Evolutionary conservation across 352 stramenopile species (phyloP), one percentile per base, ranked within the genome.

Genomic region (Thalassiosira mediterranea): DNA sequence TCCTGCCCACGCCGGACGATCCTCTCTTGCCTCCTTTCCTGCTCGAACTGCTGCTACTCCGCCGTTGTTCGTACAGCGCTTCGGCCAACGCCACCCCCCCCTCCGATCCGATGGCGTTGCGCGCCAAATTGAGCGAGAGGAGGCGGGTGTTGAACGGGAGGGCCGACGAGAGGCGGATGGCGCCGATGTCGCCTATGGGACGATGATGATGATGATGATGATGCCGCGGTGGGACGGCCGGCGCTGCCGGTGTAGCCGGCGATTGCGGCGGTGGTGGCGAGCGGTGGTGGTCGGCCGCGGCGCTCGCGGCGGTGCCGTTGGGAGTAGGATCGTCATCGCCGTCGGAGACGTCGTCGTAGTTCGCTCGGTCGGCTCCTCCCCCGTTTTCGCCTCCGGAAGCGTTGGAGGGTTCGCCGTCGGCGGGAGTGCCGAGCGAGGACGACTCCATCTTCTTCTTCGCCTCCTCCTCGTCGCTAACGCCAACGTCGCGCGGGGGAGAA

Each of bases 61-160:
- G n/a, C n/a, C n/a, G n/a, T n/a, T n/a, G n/a, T 44, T 21, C 58
- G 49, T 67, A 73, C 17, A 89, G 38, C 11, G 65, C 57, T 46
- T 75, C 32, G 7, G 77, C 76, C 13, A 89, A 47, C 5, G 51
- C 63, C 3, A 76, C 21, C 0, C 38, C 54, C 26, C 77, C 81
- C 23, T 58, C 44, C 10, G 28, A 69, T 52, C 69, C 68, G 64
- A 88, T 83, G 38, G 74, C 23, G 68, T 85, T 85, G 2, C 53
- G 40, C 0, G 60, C 67, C 28, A 90, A 44, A 57, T 88, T 72
- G 4, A 90, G 56, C 10, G 68, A 34, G 32, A 49, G 34, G 4
- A 90, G 46, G 13, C 69, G 82, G 13, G 40, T 54, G 68, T 88
- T 88, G 31, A 56, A 46, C n/a, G 37, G 34, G n/a, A 88, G 54